Evolutionary conservation across 805 yeast genomes (phyloP).

Genomic region (Candida andamanensis): DNA sequence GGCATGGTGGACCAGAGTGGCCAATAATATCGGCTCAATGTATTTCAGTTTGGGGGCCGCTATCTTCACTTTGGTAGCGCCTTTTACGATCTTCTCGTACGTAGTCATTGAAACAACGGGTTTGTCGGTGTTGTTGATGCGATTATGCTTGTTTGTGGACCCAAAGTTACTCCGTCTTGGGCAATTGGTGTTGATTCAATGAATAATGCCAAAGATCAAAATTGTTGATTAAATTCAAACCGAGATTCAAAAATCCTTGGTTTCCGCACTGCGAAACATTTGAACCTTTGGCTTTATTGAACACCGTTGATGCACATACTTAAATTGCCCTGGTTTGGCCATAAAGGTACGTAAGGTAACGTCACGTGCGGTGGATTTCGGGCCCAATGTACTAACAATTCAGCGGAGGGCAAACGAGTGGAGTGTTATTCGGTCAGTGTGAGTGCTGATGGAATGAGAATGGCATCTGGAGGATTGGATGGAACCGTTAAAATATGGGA

Average conservation of each 20-base stretch:
- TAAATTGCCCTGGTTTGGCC: constrained; percentile 43
- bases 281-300: constrained; percentile 1
- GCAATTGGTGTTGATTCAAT: not conserved
- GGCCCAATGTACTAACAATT: constrained; percentile 17
- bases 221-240: too few species aligned
- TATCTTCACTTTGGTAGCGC: constrained; percentile 49
- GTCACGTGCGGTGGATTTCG: not conserved
- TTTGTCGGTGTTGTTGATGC: not conserved
- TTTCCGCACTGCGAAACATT: not conserved
- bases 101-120: constrained; percentile 64
- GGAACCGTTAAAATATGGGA: constrained; percentile 93
- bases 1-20: constrained; percentile 49
- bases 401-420: constrained; percentile 72
- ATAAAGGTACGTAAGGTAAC: constrained; percentile 29
- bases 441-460: constrained; percentile 72
- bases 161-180: too few species aligned
- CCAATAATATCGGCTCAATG: constrained; percentile 83
- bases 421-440: constrained; percentile 84
- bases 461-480: constrained; percentile 91
- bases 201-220: not conserved
- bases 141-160: not conserved
- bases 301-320: constrained; percentile 37
- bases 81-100: constrained; percentile 69
- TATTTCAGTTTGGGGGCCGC: constrained; percentile 99
- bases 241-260: too few species aligned